phyloP scores from a whole-genome alignment of 176 grass and related monocot genomes.

The Stipa capillata region DNA sequence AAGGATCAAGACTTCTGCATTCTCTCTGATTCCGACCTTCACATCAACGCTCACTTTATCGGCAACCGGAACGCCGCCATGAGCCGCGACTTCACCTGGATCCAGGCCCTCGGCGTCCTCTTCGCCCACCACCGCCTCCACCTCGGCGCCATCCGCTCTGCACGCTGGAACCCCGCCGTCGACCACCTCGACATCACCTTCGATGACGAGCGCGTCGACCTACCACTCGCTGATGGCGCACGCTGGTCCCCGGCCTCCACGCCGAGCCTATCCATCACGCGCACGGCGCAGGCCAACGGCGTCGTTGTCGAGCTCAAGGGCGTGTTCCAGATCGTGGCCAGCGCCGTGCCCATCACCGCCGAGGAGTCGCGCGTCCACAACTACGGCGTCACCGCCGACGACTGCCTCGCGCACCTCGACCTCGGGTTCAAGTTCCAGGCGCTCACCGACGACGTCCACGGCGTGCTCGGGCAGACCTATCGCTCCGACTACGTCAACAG shows the following conservation, averaged over 20 bases:
- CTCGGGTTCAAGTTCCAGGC: conserved; percentile 37
- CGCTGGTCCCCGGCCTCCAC: neutral
- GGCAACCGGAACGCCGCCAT: conserved; percentile 35
- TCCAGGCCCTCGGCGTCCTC: conserved; percentile 42
- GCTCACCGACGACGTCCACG: conserved; percentile 32
- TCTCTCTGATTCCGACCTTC: conserved; percentile 27
- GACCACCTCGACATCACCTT: conserved; percentile 44
- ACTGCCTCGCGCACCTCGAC: conserved; percentile 41
- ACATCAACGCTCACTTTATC: conserved; percentile 59
- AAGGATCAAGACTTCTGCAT: conserved; percentile 58
- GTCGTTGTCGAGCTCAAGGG: conserved; percentile 29
- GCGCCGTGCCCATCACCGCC: conserved; percentile 27
- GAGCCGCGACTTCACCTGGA: conserved; percentile 61
- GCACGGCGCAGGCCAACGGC: neutral
- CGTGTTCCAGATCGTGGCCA: conserved; percentile 28
- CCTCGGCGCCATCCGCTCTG: conserved; percentile 1
- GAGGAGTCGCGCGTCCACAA: conserved; percentile 11
- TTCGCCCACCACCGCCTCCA: conserved; percentile 43
- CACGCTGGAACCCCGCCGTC: conserved; percentile 17
- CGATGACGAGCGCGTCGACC: conserved; percentile 20
- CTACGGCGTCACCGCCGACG: conserved; percentile 23
- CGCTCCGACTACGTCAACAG: conserved; percentile 39
- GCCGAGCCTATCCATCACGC: neutral
- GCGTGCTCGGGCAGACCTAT: conserved; percentile 44
- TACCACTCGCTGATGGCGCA: neutral